A percentile compares a stretch with the other conserved stretches of the same genome.
Conservation (phyloP, 140 eudicot species). For the Oenanthe javanica region DNA sequence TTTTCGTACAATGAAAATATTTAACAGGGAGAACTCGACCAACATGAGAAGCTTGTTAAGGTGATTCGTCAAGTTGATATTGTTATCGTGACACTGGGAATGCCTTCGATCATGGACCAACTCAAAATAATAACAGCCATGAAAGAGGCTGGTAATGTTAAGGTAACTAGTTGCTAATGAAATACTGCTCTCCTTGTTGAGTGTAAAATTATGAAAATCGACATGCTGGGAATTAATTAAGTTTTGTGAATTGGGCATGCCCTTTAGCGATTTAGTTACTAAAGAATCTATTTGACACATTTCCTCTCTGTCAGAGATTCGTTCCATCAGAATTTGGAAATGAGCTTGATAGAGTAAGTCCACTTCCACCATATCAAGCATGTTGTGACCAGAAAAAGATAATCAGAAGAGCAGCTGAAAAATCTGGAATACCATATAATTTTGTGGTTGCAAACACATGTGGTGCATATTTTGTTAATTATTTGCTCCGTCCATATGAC, state of each 20-base stretch:
- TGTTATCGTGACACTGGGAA: background rate
- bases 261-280: too few relatives aligned
- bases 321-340: constrained; percentile 25
- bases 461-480: constrained; percentile 16
- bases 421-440: constrained; percentile 13
- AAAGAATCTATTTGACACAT: background rate
- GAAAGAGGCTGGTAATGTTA: constrained; percentile 9
- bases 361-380: constrained; percentile 13
- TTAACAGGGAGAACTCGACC: constrained; percentile 3
- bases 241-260: too few relatives aligned
- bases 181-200: too few relatives aligned
- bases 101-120: constrained; percentile 1
- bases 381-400: constrained; percentile 7
- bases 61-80: constrained; percentile 8
- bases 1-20: background rate
- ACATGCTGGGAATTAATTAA: too few relatives aligned
- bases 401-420: constrained; percentile 2
- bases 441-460: constrained; percentile 17
- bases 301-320: constrained; percentile 16
- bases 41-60: constrained; percentile 20
- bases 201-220: too few relatives aligned
- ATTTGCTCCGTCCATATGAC: constrained; percentile 12
- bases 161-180: background rate
- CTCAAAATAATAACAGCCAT: constrained; percentile 8
- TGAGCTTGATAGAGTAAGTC: constrained; percentile 17